Evolutionary conservation across 352 stramenopile species (phyloP).

Genomic region (Phytopythium aichiense): DNA sequence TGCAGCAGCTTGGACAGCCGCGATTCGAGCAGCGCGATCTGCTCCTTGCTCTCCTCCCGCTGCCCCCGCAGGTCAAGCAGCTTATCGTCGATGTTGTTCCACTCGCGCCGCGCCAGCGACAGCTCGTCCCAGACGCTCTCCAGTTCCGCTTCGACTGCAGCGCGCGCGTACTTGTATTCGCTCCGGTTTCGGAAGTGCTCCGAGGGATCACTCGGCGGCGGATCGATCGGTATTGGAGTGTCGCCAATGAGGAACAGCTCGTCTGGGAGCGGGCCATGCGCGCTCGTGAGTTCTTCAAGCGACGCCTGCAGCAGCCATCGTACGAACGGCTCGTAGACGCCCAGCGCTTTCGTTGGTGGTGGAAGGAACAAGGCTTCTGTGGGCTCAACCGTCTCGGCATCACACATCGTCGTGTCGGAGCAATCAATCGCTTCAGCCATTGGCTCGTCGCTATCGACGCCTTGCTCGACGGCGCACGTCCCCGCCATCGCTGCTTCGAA

Average conservation of each 20-base stretch:
- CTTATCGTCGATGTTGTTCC: conserved; percentile 34
- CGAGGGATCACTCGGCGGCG: background rate
- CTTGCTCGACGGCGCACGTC: background rate
- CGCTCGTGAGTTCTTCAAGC: conserved; percentile 35
- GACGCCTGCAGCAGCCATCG: conserved; percentile 47
- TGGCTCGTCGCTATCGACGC: background rate
- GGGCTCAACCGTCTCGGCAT: background rate
- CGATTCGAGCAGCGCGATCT: conserved; percentile 59
- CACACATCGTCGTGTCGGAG: conserved; percentile 11
- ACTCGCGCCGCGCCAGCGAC: conserved; percentile 44
- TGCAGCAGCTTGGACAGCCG: conserved; percentile 72
- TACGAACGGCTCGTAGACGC: conserved; percentile 51
- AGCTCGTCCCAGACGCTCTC: conserved; percentile 43
- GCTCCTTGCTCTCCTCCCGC: conserved; percentile 32
- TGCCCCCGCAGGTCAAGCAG: conserved; percentile 38
- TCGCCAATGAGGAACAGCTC: background rate
- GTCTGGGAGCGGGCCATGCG: conserved; percentile 18
- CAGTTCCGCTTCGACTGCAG: conserved; percentile 41
- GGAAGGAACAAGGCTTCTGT: conserved; percentile 12
- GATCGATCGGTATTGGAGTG: background rate
- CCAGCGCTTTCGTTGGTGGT: conserved; percentile 30
- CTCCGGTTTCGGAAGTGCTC: background rate
- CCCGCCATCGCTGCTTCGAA: background rate
- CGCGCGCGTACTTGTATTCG: conserved; percentile 21
- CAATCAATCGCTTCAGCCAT: background rate